Evolutionary conservation across 2,329 filamentous ascomycete genomes (phyloP).

Genomic region (Thelonectria blattea): DNA sequence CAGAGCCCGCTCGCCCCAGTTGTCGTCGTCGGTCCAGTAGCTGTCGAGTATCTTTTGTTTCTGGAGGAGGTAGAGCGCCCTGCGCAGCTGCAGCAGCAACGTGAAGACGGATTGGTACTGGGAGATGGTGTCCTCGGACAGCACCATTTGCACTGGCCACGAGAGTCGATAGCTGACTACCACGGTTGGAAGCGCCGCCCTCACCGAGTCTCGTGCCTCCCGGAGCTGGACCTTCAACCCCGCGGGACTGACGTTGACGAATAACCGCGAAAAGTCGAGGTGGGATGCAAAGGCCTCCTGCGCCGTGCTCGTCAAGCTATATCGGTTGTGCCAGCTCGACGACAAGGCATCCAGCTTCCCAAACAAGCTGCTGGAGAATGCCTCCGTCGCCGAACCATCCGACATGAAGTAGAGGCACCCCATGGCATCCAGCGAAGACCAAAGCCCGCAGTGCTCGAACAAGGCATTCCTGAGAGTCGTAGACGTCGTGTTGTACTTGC

Average conservation of each 20-base stretch:
- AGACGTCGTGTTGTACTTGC: slow-evolving; percentile 74
- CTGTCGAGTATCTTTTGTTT: slow-evolving; percentile 55
- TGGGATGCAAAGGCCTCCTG: slow-evolving; percentile 70
- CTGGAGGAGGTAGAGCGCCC: slow-evolving; percentile 72
- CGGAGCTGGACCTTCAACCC: slow-evolving; percentile 50
- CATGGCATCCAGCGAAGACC: slow-evolving; percentile 68
- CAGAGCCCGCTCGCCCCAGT: slow-evolving; percentile 51
- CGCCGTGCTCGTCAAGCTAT: slow-evolving; percentile 77
- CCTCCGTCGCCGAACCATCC: slow-evolving; percentile 71
- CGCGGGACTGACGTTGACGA: slow-evolving; percentile 58
- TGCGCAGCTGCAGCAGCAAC: slow-evolving; percentile 77
- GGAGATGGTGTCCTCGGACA: slow-evolving; percentile 67
- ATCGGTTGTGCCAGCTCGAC: slow-evolving; percentile 77
- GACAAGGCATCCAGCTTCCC: slow-evolving; percentile 70
- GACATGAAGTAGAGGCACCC: slow-evolving; percentile 77
- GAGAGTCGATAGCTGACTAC: slow-evolving; percentile 71
- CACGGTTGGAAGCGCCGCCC: slow-evolving; percentile 63
- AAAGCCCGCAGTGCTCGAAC: slow-evolving; percentile 72
- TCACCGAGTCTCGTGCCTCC: slow-evolving; percentile 62
- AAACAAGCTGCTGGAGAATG: slow-evolving; percentile 74
- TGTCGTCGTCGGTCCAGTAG: slow-evolving; percentile 45
- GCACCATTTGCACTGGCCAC: slow-evolving; percentile 73
- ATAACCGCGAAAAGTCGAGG: slow-evolving; percentile 67
- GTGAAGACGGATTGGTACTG: slow-evolving; percentile 77
- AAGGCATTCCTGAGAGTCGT: slow-evolving; percentile 69